A percentile compares a stretch with the other conserved stretches of the same genome.
phyloP scores from a whole-genome alignment of 768 basidiomycete genomes.

The Auriscalpium microsporum region DNA sequence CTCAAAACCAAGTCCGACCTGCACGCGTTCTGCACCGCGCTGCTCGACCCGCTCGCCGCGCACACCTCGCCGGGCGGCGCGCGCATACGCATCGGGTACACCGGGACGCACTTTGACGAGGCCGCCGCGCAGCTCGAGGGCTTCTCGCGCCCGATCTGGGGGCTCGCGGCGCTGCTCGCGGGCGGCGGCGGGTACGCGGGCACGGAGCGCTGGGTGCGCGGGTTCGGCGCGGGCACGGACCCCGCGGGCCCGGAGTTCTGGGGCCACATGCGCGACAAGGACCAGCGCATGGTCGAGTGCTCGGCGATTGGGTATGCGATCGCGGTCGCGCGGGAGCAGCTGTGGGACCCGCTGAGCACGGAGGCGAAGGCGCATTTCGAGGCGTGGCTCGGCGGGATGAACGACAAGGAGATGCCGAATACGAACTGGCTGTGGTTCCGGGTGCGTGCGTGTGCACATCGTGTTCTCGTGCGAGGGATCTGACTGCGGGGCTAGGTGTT shows the following conservation, averaged over 20 bases:
- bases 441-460: slow-evolving; percentile 26
- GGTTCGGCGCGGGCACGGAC: slow-evolving; percentile 63
- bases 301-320: slow-evolving; percentile 68
- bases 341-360: slow-evolving; percentile 53
- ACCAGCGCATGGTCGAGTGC: slow-evolving; percentile 80
- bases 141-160: slow-evolving; percentile 73
- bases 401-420: slow-evolving; percentile 77
- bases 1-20: slow-evolving; percentile 55
- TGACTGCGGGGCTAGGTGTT: slow-evolving; percentile 41
- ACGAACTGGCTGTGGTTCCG: slow-evolving; percentile 84
- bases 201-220: slow-evolving; percentile 52
- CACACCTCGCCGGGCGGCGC: slow-evolving; percentile 72
- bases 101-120: slow-evolving; percentile 61
- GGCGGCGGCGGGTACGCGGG: slow-evolving; percentile 58
- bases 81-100: slow-evolving; percentile 57
- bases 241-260: slow-evolving; percentile 62
- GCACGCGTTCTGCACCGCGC: slow-evolving; percentile 40
- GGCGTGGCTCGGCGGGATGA: slow-evolving; percentile 66
- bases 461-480: too few species aligned
- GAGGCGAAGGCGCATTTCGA: slow-evolving; percentile 50
- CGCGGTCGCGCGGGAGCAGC: slow-evolving; percentile 51
- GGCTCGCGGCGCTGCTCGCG: slow-evolving; percentile 53
- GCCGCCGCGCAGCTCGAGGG: slow-evolving; percentile 67
- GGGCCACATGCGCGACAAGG: slow-evolving; percentile 66
- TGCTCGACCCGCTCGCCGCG: slow-evolving; percentile 57